Conservation (phyloP, 768 basidiomycete genomes). For the Agaricus blazei region DNA sequence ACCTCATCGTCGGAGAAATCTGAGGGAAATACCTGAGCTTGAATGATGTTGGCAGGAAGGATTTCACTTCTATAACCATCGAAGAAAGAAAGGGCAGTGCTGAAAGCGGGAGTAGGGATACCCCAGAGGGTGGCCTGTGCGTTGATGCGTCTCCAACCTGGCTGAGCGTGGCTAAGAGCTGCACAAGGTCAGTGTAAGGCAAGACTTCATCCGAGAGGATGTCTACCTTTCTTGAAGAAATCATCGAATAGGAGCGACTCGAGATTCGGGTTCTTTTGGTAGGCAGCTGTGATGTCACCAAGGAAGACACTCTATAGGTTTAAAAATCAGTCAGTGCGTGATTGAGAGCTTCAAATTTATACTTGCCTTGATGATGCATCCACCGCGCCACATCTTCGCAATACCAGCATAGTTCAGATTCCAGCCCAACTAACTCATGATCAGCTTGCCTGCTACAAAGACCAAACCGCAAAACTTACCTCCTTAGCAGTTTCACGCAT, state of each 20-base stretch:
- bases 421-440: constrained; percentile 60
- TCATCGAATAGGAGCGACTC: constrained; percentile 94
- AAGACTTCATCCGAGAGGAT: background rate
- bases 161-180: constrained; percentile 92
- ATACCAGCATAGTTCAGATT: constrained; percentile 97
- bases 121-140: constrained; percentile 98
- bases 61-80: constrained; percentile 97
- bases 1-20: background rate
- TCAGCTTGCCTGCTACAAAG: background rate
- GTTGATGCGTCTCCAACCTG: constrained; percentile 95
- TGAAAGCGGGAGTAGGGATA: constrained; percentile 95
- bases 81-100: constrained; percentile 97
- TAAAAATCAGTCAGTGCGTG: background rate
- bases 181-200: constrained; percentile 4
- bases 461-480: constrained; percentile 30
- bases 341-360: background rate
- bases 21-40: constrained; percentile 65
- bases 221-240: constrained; percentile 90
- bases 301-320: constrained; percentile 77
- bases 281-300: constrained; percentile 87
- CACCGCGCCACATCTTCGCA: constrained; percentile 99
- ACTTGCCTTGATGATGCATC: constrained; percentile 94
- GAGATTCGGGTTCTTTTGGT: constrained; percentile 75
- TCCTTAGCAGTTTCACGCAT: constrained; percentile 98
- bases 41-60: constrained; percentile 90